phyloP scores from a whole-genome alignment of 2,329 filamentous ascomycete genomes.

The Dothistroma pini region DNA sequence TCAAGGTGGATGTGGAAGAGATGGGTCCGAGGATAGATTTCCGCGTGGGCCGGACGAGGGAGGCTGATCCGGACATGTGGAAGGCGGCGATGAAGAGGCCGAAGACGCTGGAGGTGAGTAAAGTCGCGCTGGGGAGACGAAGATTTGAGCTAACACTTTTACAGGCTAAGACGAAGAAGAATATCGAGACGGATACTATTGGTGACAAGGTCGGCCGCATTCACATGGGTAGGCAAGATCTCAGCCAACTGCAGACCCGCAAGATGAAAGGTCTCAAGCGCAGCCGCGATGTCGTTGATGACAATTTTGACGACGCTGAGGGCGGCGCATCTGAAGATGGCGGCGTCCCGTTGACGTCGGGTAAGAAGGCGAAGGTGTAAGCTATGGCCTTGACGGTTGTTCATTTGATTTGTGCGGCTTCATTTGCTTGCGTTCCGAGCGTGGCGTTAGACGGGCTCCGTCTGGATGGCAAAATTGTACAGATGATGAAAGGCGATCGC shows the following conservation, averaged over 20 bases:
- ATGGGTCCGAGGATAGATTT: slow-evolving; percentile 95
- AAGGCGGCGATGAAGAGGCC: slow-evolving; percentile 90
- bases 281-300: slow-evolving; percentile 59
- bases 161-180: slow-evolving; percentile 78
- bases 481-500: neutral
- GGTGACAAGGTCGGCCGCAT: slow-evolving; percentile 96
- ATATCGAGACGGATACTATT: slow-evolving; percentile 83
- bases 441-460: slow-evolving; percentile 12
- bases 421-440: slow-evolving; percentile 13
- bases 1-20: slow-evolving; percentile 89
- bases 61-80: slow-evolving; percentile 72
- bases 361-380: slow-evolving; percentile 28
- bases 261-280: slow-evolving; percentile 99
- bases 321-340: slow-evolving; percentile 18
- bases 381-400: slow-evolving; percentile 10
- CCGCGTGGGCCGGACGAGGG: slow-evolving; percentile 72
- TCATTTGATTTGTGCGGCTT: neutral
- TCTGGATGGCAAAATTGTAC: neutral
- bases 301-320: slow-evolving; percentile 50
- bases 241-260: slow-evolving; percentile 81
- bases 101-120: slow-evolving; percentile 65
- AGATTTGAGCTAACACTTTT: slow-evolving; percentile 15
- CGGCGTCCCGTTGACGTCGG: slow-evolving; percentile 17
- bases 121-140: neutral
- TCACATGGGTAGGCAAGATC: slow-evolving; percentile 85